Percentiles rank a stretch among this genome's conserved stretches.
Conservation (phyloP, 805 yeast genomes). For the Pichia exigua region DNA sequence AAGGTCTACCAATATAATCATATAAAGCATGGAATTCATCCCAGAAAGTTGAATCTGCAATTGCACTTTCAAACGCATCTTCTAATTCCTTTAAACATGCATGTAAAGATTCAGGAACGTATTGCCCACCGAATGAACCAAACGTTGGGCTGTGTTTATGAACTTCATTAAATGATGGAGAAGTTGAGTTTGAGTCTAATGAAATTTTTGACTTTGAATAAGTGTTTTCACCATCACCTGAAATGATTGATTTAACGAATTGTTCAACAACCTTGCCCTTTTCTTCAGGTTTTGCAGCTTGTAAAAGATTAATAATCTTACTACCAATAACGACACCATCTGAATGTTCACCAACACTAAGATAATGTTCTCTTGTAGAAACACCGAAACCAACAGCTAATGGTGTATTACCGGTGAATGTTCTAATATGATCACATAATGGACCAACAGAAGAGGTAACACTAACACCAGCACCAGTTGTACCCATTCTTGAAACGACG, state of each 20-base stretch:
- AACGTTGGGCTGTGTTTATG: constrained; percentile 72
- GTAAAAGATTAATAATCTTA: constrained; percentile 64
- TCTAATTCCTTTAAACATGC: constrained; percentile 88
- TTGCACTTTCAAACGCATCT: constrained; percentile 77
- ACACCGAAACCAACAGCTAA: constrained; percentile 97
- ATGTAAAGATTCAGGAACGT: constrained; percentile 94
- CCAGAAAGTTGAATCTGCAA: constrained; percentile 90
- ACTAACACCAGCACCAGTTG: constrained; percentile 79
- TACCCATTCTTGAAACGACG: constrained; percentile 96
- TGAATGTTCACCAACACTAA: constrained; percentile 67
- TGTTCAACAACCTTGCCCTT: constrained; percentile 57
- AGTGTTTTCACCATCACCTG: constrained; percentile 37
- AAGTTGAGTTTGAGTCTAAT: constrained; percentile 5
- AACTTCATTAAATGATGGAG: constrained; percentile 40
- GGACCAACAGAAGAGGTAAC: constrained; percentile 57
- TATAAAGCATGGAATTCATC: constrained; percentile 78
- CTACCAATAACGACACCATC: constrained; percentile 98
- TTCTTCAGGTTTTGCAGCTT: constrained; percentile 51
- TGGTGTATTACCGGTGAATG: constrained; percentile 68
- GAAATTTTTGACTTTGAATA: constrained; percentile 20
- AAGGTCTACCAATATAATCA: constrained; percentile 94
- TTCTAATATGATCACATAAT: constrained; percentile 68
- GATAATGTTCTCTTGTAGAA: constrained; percentile 84
- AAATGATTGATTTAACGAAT: constrained; percentile 64
- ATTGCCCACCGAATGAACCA: constrained; percentile 98